Evolutionary conservation across 768 basidiomycete genomes (phyloP), one percentile per base, ranked within the genome.

Genomic region (Phallus indusiatus): DNA sequence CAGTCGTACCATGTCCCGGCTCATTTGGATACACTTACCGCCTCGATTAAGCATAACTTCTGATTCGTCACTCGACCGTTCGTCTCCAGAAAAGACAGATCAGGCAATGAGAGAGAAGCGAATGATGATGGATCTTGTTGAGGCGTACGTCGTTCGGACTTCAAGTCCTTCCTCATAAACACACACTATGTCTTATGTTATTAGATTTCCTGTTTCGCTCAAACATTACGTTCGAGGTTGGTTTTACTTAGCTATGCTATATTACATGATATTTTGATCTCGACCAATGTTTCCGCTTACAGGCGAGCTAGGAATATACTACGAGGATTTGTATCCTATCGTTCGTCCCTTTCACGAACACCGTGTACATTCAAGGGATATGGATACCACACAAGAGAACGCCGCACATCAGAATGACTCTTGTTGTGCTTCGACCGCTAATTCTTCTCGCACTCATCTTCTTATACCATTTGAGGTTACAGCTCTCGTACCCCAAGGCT

Each of bases 21-120:
- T 85, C 6, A 73, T 83, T 34, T 84, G 83, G 84, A 81, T 81
- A 63, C 82, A 84, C 63, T 75, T 81, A 14, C 84, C 83, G 1
- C 77, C 76, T 11, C 73, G 77, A 14, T 62, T 81, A 1, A 69
- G 72, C 9, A 76, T 76, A 64, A 73, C 76, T 76, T 62, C 77
- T 79, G 61, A 68, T 60, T 1, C 64, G 68, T 24, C 61, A 59
- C 12, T 74, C 74, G 1, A 55, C 17, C 17, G 64, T 70, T 11
- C 53, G 1, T 22, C 54, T 14, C 63, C 64, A 11, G 66, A 78
- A 34, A 83, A 84, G 59, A 61, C 77, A 54, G 71, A 68, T 20
- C 74, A 76, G 52, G 75, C 79, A 2, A 84, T 85, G 81, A 71
- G 72, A 0, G 85, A 86, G 68, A 87, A 87, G 65, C 68, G 74